Base-by-base conservation (phyloP, 108 stramenopile genomes). In the Aurantiochytrium sp. region DNA sequence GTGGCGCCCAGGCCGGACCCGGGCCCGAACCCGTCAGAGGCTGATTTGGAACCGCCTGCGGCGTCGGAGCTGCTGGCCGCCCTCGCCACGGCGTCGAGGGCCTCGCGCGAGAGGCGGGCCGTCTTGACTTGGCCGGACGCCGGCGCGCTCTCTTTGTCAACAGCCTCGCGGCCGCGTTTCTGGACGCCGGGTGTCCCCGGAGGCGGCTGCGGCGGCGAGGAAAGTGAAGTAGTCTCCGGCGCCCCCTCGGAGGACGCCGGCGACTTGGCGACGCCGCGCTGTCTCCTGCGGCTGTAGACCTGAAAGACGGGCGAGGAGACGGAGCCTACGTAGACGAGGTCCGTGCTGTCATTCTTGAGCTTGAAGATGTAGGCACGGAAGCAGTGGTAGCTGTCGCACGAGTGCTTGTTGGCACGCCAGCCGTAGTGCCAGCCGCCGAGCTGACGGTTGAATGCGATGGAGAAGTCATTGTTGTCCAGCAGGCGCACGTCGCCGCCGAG, bases 231-330 rank as follows among this genome's bases (percentile, higher is more conserved):
- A 54, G 53, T 54, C 17, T 54, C 53, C n/a, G n/a, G n/a, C n/a
- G n/a, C n/a, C n/a, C n/a, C n/a, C n/a, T n/a, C n/a, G n/a, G n/a
- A n/a, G n/a, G 53, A 54, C 12, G 59, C 59, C 59, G 6, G 15
- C 32, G 8, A 8, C 59, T 65, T 65, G 34, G 10, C 10, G 24
- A 65, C 59, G 19, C 59, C 59, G 10, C 59, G 59, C 45, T 81
- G 73, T 48, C 73, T 41, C 45, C 73, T 41, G 39, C 73, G 73
- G 30, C 73, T 81, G 73, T 48, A 81, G 27, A 81, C 42, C 73
- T 81, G 73, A 42, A 81, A 81, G 39, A 48, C 45, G 45, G 73
- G 73, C 10, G 42, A 48, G 32, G 45, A 41, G 6, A 81, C 73
- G 1, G 73, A 81, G 73, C 73, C 73, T 12, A 81, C 42, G 24